Evolutionary conservation across 495 filamentous ascomycete genomes (phyloP).

Genomic region (Hypoxylon intermedium): DNA sequence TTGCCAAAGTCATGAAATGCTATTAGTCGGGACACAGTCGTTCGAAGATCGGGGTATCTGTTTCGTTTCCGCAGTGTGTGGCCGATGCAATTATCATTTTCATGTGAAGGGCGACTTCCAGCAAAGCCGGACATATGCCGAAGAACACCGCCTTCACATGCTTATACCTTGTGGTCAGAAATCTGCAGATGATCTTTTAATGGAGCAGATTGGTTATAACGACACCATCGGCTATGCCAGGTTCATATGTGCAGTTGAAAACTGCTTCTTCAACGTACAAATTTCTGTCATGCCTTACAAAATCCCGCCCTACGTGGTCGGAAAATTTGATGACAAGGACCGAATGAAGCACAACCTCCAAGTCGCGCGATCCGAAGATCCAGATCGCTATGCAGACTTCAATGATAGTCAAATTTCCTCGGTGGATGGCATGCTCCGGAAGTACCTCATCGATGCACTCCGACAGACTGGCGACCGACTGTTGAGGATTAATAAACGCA

Average conservation of each 20-base stretch:
- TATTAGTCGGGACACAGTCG: slow-evolving; percentile 31
- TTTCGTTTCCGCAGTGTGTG: slow-evolving; percentile 37
- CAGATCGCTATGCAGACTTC: slow-evolving; percentile 64
- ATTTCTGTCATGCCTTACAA: slow-evolving; percentile 61
- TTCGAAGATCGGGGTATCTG: not conserved
- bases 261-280: slow-evolving; percentile 62
- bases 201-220: not conserved
- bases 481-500: slow-evolving; percentile 68
- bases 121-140: not conserved
- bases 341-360: slow-evolving; percentile 61
- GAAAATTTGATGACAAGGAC: slow-evolving; percentile 62
- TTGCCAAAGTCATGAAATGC: slow-evolving; percentile 37
- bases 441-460: slow-evolving; percentile 70
- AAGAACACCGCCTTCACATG: slow-evolving; percentile 39
- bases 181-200: not conserved
- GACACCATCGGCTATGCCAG: slow-evolving; percentile 27
- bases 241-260: slow-evolving; percentile 67
- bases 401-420: slow-evolving; percentile 54
- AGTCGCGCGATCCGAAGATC: slow-evolving; percentile 60
- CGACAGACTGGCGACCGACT: slow-evolving; percentile 44
- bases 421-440: slow-evolving; percentile 62
- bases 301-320: slow-evolving; percentile 39
- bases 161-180: slow-evolving; percentile 21
- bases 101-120: slow-evolving; percentile 26
- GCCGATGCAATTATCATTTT: slow-evolving; percentile 34